Evolutionary conservation across 257 asterid genomes (phyloP).

Genomic region (Fraxinus americana): DNA sequence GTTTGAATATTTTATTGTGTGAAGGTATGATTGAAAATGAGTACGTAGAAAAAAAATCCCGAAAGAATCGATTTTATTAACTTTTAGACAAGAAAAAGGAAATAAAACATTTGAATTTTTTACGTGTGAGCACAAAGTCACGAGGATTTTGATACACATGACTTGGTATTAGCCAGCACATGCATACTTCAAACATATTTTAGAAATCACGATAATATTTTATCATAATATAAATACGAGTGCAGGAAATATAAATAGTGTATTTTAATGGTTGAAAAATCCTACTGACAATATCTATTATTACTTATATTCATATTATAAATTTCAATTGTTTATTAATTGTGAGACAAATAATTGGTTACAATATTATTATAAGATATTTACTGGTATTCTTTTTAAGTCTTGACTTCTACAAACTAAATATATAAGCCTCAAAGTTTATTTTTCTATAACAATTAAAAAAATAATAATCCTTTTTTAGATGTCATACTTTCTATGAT

Average conservation of each 20-base stretch:
- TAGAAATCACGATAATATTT: neutral
- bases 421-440: neutral
- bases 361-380: no score
- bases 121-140: neutral
- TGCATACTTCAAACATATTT: neutral
- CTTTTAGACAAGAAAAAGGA: no score
- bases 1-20: no score
- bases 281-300: neutral
- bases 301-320: no score
- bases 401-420: neutral
- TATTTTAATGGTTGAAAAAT: neutral
- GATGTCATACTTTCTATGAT: neutral
- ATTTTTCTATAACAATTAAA: no score
- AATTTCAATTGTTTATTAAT: no score
- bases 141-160: neutral
- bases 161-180: neutral
- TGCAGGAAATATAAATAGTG: neutral
- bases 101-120: no score
- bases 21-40: no score
- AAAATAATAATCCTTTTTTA: neutral
- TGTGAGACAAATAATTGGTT: neutral
- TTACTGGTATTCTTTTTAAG: no score
- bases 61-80: no score
- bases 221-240: neutral
- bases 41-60: no score